These are phyloP conservation scores for Colletotrichum higginsianum DNA, from an alignment of 2,329 filamentous ascomycete genomes.

Conservation along the genomic window DNA sequence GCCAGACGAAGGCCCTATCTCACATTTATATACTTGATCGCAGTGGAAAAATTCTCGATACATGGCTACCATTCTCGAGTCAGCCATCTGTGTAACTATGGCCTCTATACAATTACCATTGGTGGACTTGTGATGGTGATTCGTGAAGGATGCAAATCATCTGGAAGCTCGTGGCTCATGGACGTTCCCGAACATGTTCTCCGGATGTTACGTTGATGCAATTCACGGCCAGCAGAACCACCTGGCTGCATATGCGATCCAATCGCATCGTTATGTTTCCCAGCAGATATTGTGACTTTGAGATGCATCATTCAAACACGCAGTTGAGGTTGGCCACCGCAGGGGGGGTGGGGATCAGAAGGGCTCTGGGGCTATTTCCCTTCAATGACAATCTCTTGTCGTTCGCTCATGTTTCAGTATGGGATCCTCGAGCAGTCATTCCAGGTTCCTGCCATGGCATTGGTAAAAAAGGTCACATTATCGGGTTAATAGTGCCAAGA, in stretches of 20 bases:
- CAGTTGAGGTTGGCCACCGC: neutral
- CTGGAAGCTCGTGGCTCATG: neutral
- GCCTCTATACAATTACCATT: neutral
- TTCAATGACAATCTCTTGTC: slow-evolving; percentile 2
- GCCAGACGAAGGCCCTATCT: neutral
- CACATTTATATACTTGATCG: neutral
- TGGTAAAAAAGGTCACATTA: slow-evolving; percentile 17
- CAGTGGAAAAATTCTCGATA: no score
- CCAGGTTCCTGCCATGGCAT: slow-evolving; percentile 4
- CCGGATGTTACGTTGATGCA: slow-evolving; percentile 26
- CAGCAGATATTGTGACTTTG: neutral
- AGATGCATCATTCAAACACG: neutral
- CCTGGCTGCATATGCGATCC: slow-evolving; percentile 12
- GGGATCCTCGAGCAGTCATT: neutral
- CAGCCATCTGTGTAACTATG: neutral
- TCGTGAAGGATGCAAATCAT: neutral
- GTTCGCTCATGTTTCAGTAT: slow-evolving; percentile 2
- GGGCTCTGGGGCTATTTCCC: slow-evolving; percentile 4
- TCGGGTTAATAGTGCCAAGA: slow-evolving; percentile 33
- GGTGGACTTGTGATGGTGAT: slow-evolving; percentile 11
- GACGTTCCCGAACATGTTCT: neutral
- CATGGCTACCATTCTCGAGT: no score
- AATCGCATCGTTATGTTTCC: neutral
- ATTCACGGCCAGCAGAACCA: neutral
- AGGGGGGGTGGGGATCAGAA: neutral